A percentile compares a stretch with the other conserved stretches of the same genome.
These are phyloP conservation scores for Colletotrichum sp. DNA, from an alignment of 2,329 filamentous ascomycete genomes.

Conservation along the genomic window DNA sequence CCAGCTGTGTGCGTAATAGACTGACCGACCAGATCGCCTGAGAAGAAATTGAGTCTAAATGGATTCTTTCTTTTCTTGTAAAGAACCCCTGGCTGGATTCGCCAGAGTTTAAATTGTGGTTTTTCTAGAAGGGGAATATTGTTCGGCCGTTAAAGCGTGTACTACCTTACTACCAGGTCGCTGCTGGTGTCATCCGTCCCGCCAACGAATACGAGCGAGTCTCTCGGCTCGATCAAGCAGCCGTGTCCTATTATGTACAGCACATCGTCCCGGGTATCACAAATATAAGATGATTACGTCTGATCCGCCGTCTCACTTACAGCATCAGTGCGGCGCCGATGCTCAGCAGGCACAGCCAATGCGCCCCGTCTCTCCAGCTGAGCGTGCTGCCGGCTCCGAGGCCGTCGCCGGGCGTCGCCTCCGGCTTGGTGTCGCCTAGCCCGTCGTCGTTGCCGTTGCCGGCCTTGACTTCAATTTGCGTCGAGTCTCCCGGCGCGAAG, in stretches of 20 bases:
- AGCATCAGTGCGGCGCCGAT: conserved; percentile 34
- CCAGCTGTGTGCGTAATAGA: conserved; percentile 13
- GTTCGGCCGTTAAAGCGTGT: neutral
- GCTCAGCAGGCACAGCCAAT: conserved; percentile 37
- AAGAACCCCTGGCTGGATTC: neutral
- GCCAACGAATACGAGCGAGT: neutral
- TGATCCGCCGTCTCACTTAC: conserved; percentile 21
- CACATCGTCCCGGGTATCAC: conserved; percentile 12
- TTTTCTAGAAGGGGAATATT: neutral
- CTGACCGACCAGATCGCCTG: neutral
- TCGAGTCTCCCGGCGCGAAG: conserved; percentile 58
- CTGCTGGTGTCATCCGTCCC: neutral
- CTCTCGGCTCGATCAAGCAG: conserved; percentile 2
- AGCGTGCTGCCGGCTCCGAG: conserved; percentile 35
- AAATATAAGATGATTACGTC: neutral
- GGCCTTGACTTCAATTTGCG: conserved; percentile 42
- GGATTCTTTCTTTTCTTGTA: neutral
- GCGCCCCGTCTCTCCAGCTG: conserved; percentile 34
- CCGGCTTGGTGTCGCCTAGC: conserved; percentile 31
- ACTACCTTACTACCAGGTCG: neutral
- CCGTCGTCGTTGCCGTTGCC: conserved; percentile 26
- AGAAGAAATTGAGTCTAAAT: neutral
- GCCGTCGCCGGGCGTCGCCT: conserved; percentile 35
- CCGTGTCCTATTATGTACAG: neutral
- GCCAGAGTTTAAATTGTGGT: neutral